Conservation (phyloP, 2,329 filamentous ascomycete genomes). For the Cercospora citrullina region DNA sequence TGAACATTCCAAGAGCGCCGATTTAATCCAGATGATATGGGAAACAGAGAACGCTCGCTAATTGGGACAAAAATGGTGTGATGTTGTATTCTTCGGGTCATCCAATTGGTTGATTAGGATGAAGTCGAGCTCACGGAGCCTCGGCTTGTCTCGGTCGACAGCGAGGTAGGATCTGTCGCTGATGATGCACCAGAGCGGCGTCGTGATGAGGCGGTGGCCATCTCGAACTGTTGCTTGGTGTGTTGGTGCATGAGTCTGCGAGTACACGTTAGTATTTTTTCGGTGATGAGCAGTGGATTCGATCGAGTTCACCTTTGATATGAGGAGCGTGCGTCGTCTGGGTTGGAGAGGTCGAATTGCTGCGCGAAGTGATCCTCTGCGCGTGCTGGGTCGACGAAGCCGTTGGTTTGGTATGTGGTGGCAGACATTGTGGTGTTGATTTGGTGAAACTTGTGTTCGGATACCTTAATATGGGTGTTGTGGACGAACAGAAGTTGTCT, state of each 20-base stretch:
- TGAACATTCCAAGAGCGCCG: neutral
- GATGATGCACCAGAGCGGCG: conserved; percentile 40
- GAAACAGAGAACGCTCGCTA: neutral
- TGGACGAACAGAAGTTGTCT: neutral
- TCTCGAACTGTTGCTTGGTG: conserved; percentile 51
- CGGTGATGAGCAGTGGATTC: neutral
- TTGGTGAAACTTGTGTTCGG: conserved; percentile 4
- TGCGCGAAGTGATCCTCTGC: conserved; percentile 48
- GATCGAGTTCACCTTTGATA: conserved; percentile 45
- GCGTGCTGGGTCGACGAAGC: conserved; percentile 44
- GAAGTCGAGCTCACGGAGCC: conserved; percentile 34
- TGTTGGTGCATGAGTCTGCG: conserved; percentile 52
- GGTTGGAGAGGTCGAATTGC: conserved; percentile 47
- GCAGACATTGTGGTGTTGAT: conserved; percentile 30
- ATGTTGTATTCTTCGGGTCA: no score
- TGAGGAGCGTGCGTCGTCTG: conserved; percentile 43
- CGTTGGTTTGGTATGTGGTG: conserved; percentile 40
- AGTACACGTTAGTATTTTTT: conserved; percentile 7
- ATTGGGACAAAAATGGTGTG: neutral
- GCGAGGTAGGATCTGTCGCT: conserved; percentile 19
- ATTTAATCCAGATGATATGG: neutral
- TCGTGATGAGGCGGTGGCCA: conserved; percentile 48
- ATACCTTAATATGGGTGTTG: neutral
- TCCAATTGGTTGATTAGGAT: conserved; percentile 16
- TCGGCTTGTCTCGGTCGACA: conserved; percentile 31